Base-by-base conservation (phyloP, 1,139 yeast genomes). In the Pichia sp. region DNA sequence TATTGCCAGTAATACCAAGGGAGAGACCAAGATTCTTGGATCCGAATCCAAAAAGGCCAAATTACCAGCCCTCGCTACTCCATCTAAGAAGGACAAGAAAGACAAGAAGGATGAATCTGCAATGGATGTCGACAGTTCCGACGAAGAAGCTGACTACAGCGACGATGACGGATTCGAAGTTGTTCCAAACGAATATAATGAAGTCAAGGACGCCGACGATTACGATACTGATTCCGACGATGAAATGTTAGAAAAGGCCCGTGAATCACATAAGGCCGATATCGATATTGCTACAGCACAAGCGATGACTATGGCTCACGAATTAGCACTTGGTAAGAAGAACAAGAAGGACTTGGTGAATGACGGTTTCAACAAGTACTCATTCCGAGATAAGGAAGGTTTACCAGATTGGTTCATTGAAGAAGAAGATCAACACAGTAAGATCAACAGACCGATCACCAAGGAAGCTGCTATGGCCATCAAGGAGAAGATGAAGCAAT, bases 291-390 rank as follows among this genome's bases (percentile, higher is more conserved):
- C 94, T 21, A 90, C 97, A 2, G 96, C 87, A 1, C 96, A 90
- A 66, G 97, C 97, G 6, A 94, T 94, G 99, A 93, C 99, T 0
- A 73, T 93, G 60, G 99, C 99, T 0, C 99, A 94, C 64, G 91
- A 93, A 67, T 76, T 94, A 42, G 99, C 99, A 0, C 69, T 89
- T 31, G 96, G 97, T 3, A 90, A 87, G 60, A 86, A 76, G 70
- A 79, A 83, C 45, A 90, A 85, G 66, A 83, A 87, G 59, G 96
- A 91, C 59, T 72, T 93, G 52, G 73, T 88, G 21, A 91, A 90
- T 59, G 98, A 93, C 60, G 96, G 97, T 32, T 87, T 86, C 67
- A 89, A 93, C 67, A 81, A 89, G 66, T 88, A 89, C 59, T 83
- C 98, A 2, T 91, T 93, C 77, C 79, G 97, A 57, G 98, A 93